A percentile compares a stretch with the other conserved stretches of the same genome.
phyloP scores from a whole-genome alignment of 2,329 filamentous ascomycete species.

The Fusarium liriodendri region DNA sequence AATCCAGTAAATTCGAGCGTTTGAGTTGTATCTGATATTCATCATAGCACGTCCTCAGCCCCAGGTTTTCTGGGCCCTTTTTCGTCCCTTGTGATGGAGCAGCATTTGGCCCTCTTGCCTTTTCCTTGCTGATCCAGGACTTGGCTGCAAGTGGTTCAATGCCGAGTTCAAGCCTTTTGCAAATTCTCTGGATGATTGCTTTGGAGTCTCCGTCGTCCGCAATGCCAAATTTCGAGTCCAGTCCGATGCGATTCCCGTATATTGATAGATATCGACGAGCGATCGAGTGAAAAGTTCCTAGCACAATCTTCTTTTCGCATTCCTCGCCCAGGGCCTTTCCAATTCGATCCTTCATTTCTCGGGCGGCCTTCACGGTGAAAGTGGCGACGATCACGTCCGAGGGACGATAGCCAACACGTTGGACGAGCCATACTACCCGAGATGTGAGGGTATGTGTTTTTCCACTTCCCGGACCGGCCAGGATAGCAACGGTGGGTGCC shows the following conservation, averaged over 20 bases:
- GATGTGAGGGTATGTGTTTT: conserved; percentile 97
- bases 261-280: conserved; percentile 83
- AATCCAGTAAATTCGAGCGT: conserved; percentile 87
- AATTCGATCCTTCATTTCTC: conserved; percentile 92
- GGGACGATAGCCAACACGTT: conserved; percentile 77
- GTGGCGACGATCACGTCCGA: conserved; percentile 94
- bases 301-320: conserved; percentile 78
- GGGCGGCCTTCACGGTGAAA: conserved; percentile 95
- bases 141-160: conserved; percentile 79
- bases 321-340: conserved; percentile 82
- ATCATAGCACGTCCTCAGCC: conserved; percentile 75
- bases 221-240: conserved; percentile 88
- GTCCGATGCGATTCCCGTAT: conserved; percentile 86
- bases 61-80: conserved; percentile 56
- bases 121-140: conserved; percentile 79
- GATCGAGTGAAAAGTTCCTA: conserved; percentile 97
- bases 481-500: conserved; percentile 69
- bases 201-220: conserved; percentile 85
- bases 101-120: conserved; percentile 65
- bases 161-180: conserved; percentile 76
- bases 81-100: conserved; percentile 53
- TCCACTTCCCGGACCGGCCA: conserved; percentile 77
- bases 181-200: conserved; percentile 83
- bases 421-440: conserved; percentile 88
- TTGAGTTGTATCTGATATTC: conserved; percentile 84